A percentile compares a stretch with the other conserved stretches of the same genome.
These are phyloP conservation scores for Dichotomopilus funicola DNA, from an alignment of 2,329 filamentous ascomycete genomes.

Conservation along the genomic window DNA sequence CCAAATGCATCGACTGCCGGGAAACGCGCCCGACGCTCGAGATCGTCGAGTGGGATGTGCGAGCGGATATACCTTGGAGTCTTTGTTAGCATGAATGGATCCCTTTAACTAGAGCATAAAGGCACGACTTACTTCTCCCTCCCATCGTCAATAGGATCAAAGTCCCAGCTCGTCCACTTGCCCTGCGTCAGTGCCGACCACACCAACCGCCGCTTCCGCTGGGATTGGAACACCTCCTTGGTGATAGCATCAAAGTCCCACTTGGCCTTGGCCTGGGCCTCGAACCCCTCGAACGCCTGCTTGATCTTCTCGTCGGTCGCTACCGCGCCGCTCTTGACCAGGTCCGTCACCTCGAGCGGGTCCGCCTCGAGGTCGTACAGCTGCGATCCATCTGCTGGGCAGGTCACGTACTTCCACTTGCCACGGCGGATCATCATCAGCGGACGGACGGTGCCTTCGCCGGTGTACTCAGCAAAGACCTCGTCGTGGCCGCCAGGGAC, in stretches of 20 bases:
- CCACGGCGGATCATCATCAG: conserved; percentile 92
- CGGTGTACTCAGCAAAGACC: conserved; percentile 92
- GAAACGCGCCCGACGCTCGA: conserved; percentile 70
- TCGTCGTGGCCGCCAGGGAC: conserved; percentile 63
- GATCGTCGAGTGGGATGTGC: conserved; percentile 71
- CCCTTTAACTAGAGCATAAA: not conserved
- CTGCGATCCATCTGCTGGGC: conserved; percentile 75
- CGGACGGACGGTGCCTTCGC: conserved; percentile 81
- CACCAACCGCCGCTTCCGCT: conserved; percentile 71
- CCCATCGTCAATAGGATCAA: conserved; percentile 66
- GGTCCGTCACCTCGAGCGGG: conserved; percentile 69
- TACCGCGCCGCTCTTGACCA: conserved; percentile 40
- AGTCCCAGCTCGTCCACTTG: conserved; percentile 77
- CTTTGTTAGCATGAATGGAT: conserved; percentile 6
- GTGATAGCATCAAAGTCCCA: conserved; percentile 82
- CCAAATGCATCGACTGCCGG: conserved; percentile 56
- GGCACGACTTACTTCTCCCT: conserved; percentile 50
- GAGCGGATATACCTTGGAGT: conserved; percentile 73
- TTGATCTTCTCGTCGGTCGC: conserved; percentile 38
- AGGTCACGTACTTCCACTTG: conserved; percentile 85
- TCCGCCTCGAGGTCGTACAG: conserved; percentile 74
- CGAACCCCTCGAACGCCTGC: conserved; percentile 57
- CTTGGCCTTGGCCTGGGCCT: conserved; percentile 62
- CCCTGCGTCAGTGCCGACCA: conserved; percentile 76
- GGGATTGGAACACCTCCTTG: conserved; percentile 64